Conservation (phyloP, 116 monocot genomes). For the Dioscorea cayenensis region DNA sequence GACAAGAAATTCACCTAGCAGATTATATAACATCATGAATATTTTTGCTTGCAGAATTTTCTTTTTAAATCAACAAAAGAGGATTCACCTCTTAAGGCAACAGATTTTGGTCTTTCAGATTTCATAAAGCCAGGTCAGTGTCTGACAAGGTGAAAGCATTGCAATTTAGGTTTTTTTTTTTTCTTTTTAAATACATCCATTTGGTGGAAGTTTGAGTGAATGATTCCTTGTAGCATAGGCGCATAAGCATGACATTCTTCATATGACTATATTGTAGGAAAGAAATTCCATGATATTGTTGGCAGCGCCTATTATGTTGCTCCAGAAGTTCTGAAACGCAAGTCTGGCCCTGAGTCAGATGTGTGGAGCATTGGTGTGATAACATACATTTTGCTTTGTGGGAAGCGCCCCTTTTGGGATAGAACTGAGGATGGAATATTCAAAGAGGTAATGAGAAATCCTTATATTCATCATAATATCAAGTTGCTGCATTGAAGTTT, state of each 20-base stretch:
- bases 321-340: conserved; percentile 83
- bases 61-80: conserved; percentile 86
- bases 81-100: conserved; percentile 81
- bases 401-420: conserved; percentile 90
- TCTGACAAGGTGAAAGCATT: not conserved
- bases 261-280: conserved; percentile 39
- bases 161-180: not conserved
- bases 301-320: conserved; percentile 98
- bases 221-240: not conserved
- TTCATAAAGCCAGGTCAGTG: conserved; percentile 75
- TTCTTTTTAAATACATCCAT: not conserved
- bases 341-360: conserved; percentile 94
- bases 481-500: not conserved
- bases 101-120: conserved; percentile 98
- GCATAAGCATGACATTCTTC: not conserved
- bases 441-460: conserved; percentile 52
- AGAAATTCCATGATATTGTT: conserved; percentile 78
- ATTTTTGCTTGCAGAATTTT: conserved; percentile 63
- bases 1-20: not conserved
- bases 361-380: conserved; percentile 99
- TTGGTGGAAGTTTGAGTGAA: not conserved
- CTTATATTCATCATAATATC: not conserved
- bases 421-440: conserved; percentile 89
- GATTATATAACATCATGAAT: not conserved
- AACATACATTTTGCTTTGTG: conserved; percentile 91